These are phyloP conservation scores for Epichloe hybrida DNA, from an alignment of 2,329 filamentous ascomycete species.

Conservation along the genomic window DNA sequence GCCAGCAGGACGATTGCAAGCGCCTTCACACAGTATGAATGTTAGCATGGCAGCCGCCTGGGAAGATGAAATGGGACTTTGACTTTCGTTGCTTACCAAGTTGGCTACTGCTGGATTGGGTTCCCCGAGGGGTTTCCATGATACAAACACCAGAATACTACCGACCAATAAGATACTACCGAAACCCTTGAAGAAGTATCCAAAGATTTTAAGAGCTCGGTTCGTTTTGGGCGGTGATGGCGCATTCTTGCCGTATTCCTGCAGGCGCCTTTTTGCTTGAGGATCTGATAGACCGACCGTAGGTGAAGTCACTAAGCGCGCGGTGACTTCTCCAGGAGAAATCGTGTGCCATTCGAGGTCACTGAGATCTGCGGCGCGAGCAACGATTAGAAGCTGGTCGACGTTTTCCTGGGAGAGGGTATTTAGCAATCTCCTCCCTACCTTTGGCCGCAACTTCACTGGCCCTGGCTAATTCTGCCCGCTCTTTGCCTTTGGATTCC, in stretches of 20 bases:
- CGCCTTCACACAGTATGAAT: conserved; percentile 23
- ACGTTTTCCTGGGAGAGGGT: no score
- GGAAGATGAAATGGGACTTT: neutral
- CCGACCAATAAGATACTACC: conserved; percentile 57
- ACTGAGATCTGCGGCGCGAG: conserved; percentile 34
- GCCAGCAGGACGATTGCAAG: conserved; percentile 59
- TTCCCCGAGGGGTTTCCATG: conserved; percentile 61
- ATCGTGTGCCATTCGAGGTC: conserved; percentile 57
- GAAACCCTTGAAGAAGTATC: conserved; percentile 69
- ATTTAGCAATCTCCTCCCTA: conserved; percentile 9
- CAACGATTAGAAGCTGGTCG: neutral
- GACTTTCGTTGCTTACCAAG: conserved; percentile 17
- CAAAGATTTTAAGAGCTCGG: conserved; percentile 41
- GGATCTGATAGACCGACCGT: conserved; percentile 45
- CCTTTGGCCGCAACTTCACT: conserved; percentile 32
- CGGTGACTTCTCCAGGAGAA: conserved; percentile 41
- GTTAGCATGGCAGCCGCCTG: neutral
- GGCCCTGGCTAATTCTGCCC: conserved; percentile 23
- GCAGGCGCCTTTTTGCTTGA: conserved; percentile 39
- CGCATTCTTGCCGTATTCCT: conserved; percentile 52
- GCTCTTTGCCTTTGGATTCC: conserved; percentile 35
- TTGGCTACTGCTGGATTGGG: conserved; percentile 55
- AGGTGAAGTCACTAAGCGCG: conserved; percentile 42
- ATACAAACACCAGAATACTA: conserved; percentile 58
- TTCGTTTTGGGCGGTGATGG: conserved; percentile 52